Evolutionary conservation across 139 green algal genomes (phyloP).

Genomic region (Chlorella vulgaris): DNA sequence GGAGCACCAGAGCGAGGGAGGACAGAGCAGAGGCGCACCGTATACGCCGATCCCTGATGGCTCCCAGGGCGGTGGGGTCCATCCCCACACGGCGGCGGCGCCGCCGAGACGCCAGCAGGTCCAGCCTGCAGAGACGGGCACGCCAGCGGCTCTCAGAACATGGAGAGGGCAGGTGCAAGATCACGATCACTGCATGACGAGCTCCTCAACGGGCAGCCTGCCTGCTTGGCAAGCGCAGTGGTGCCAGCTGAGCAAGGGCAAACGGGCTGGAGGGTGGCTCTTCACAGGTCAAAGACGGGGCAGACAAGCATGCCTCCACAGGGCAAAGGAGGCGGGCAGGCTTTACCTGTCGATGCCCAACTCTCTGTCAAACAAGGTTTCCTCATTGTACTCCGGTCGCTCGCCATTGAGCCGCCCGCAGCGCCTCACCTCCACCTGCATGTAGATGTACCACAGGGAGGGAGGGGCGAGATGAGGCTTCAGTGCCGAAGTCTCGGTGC

Average conservation of each 20-base stretch:
- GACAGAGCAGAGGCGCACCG: background rate
- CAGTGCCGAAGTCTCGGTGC: too few relatives aligned
- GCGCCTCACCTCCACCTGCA: conserved; percentile 34
- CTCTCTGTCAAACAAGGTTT: conserved; percentile 30
- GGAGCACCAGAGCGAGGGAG: background rate
- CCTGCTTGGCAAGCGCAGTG: too few relatives aligned
- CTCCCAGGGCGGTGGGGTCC: conserved; percentile 9
- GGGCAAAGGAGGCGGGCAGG: too few relatives aligned
- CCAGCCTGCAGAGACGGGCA: conserved; percentile 16
- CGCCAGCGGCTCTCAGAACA: background rate
- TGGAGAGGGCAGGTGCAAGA: too few relatives aligned
- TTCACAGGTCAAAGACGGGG: too few relatives aligned
- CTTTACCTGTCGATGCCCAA: conserved; percentile 41
- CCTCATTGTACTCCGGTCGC: conserved; percentile 21
- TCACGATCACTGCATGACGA: background rate
- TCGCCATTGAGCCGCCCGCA: conserved; percentile 22
- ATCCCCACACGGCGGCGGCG: conserved; percentile 32
- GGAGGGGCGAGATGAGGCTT: background rate
- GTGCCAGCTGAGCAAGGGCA: too few relatives aligned
- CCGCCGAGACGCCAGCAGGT: conserved; percentile 10
- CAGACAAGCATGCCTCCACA: background rate
- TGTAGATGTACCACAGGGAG: too few relatives aligned
- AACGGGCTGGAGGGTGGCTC: too few relatives aligned
- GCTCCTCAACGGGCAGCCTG: background rate
- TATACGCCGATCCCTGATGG: conserved; percentile 22